Percentiles rank a stretch among this genome's conserved stretches.
Conservation (phyloP, 495 filamentous ascomycete species). For the Polyplosphaeria fusca region DNA sequence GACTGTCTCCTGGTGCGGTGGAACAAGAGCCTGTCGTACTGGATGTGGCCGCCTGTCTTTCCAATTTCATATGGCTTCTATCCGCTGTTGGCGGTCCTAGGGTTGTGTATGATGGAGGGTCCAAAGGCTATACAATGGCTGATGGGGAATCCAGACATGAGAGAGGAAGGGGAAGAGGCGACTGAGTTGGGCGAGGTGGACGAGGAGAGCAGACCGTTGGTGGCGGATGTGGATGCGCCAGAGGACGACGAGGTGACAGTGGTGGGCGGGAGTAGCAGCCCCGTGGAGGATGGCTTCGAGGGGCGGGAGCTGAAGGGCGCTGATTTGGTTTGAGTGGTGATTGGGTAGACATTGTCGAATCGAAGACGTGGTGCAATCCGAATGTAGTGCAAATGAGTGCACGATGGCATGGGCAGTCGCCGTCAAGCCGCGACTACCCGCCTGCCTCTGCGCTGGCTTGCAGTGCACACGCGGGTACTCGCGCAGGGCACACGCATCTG, state of each 20-base stretch:
- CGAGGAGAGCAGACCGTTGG: constrained; percentile 3
- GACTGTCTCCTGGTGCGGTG: constrained; percentile 10
- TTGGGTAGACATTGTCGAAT: background rate
- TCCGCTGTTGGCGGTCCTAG: background rate
- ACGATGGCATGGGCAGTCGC: too few relatives aligned
- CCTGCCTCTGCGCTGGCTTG: too few relatives aligned
- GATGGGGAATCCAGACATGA: too few relatives aligned
- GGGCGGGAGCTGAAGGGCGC: too few relatives aligned
- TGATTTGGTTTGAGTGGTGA: background rate
- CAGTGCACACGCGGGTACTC: too few relatives aligned
- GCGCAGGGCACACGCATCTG: too few relatives aligned
- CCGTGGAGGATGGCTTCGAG: background rate
- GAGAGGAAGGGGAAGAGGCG: too few relatives aligned
- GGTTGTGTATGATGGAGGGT: background rate
- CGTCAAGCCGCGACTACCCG: too few relatives aligned
- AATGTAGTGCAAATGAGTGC: too few relatives aligned
- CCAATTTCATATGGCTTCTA: background rate
- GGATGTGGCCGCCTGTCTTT: background rate
- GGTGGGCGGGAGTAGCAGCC: background rate
- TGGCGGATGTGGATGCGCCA: background rate
- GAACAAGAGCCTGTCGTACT: background rate
- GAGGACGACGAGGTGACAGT: background rate
- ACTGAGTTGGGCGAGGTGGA: background rate
- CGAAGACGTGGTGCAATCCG: too few relatives aligned
- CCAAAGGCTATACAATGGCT: background rate